A percentile compares a stretch with the other conserved stretches of the same genome.
Conservation (phyloP, 1,284 basidiomycete species). For the Leccinum solheimii region DNA sequence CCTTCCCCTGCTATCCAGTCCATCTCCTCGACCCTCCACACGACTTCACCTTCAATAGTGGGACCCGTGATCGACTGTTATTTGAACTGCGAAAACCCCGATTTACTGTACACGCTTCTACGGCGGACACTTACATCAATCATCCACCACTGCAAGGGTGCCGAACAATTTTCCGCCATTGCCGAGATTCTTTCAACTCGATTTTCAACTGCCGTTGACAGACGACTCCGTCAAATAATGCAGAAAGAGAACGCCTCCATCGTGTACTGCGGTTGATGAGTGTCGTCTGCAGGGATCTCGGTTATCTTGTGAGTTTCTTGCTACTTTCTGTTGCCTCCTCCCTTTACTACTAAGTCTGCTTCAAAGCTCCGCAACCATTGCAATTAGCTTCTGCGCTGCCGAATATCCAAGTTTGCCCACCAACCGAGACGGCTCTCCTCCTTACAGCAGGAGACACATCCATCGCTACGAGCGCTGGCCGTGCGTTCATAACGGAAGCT, state of each 20-base stretch:
- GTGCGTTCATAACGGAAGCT: slow-evolving; percentile 54
- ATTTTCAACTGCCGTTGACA: slow-evolving; percentile 27
- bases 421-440: slow-evolving; percentile 44
- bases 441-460: slow-evolving; percentile 64
- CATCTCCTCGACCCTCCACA: slow-evolving; percentile 78
- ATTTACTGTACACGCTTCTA: slow-evolving; percentile 53
- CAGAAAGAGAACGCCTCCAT: slow-evolving; percentile 33
- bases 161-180: slow-evolving; percentile 62
- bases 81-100: slow-evolving; percentile 45
- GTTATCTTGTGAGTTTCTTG: slow-evolving; percentile 47
- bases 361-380: slow-evolving; percentile 49
- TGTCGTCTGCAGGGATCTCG: slow-evolving; percentile 61
- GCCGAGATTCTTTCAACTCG: slow-evolving; percentile 52
- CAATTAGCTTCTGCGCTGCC: slow-evolving; percentile 46
- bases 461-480: slow-evolving; percentile 61
- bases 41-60: slow-evolving; percentile 66
- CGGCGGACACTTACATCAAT: slow-evolving; percentile 76
- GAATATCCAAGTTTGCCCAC: slow-evolving; percentile 39
- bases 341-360: not conserved
- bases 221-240: slow-evolving; percentile 12
- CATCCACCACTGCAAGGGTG: slow-evolving; percentile 74
- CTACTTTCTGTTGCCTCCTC: not conserved
- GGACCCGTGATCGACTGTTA: slow-evolving; percentile 54
- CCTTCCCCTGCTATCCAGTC: slow-evolving; percentile 45
- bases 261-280: slow-evolving; percentile 50